A percentile compares a stretch with the other conserved stretches of the same genome.
Conservation (phyloP, 495 filamentous ascomycete genomes). For the Cercophora newfieldiana region DNA sequence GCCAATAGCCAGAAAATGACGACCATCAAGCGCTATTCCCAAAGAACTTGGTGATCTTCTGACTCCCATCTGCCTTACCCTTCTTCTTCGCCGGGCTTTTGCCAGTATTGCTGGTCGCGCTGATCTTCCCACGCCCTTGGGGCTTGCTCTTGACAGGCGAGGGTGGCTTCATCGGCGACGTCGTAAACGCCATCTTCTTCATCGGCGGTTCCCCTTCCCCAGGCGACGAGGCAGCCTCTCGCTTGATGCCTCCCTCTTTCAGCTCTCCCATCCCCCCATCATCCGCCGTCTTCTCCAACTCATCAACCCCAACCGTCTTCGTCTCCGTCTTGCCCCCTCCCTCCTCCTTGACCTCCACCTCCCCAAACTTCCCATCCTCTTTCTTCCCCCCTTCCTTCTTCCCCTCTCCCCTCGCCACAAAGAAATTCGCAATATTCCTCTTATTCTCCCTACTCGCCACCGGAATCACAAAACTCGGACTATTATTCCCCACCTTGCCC, state of each 20-base stretch:
- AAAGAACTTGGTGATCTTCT: constrained; percentile 87
- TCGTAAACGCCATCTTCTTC: constrained; percentile 40
- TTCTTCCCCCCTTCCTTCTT: constrained; percentile 44
- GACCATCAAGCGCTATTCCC: constrained; percentile 49
- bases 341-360: constrained; percentile 32
- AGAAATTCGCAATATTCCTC: constrained; percentile 90
- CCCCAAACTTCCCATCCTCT: constrained; percentile 24
- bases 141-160: not conserved
- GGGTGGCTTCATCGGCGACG: constrained; percentile 23
- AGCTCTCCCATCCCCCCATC: not conserved
- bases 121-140: constrained; percentile 30
- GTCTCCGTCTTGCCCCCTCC: constrained; percentile 41
- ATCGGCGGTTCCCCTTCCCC: constrained; percentile 43
- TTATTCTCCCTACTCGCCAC: constrained; percentile 83
- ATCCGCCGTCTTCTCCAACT: constrained; percentile 15
- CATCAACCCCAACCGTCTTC: constrained; percentile 29
- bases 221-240: constrained; percentile 49
- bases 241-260: constrained; percentile 50
- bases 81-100: constrained; percentile 38
- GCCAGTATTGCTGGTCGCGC: constrained; percentile 49
- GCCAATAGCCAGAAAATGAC: not conserved
- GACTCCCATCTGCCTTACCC: constrained; percentile 59
- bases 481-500: constrained; percentile 94
- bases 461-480: constrained; percentile 76
- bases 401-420: constrained; percentile 49